Evolutionary conservation across 2,329 filamentous ascomycete species (phyloP).

Genomic region (Claviceps humidiphila): DNA sequence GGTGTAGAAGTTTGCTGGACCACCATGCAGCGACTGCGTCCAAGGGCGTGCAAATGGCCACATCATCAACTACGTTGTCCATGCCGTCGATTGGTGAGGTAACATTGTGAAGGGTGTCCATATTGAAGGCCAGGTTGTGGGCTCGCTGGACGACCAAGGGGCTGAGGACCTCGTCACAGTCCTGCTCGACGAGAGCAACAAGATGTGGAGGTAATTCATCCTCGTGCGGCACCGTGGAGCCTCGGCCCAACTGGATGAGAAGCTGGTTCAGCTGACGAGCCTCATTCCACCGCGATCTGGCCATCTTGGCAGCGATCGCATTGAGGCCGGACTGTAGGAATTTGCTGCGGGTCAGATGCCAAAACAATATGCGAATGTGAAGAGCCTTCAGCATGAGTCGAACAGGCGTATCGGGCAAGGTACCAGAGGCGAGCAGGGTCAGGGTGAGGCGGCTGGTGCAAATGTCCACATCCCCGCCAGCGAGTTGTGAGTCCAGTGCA

Average conservation of each 20-base stretch:
- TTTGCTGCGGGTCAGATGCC: constrained; percentile 56
- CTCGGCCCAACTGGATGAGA: constrained; percentile 27
- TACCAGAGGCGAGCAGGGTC: constrained; percentile 77
- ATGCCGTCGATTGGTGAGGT: constrained; percentile 55
- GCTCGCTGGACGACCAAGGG: constrained; percentile 69
- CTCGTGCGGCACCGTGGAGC: constrained; percentile 33
- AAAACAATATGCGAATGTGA: constrained; percentile 79
- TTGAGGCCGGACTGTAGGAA: constrained; percentile 54
- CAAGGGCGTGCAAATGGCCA: constrained; percentile 70
- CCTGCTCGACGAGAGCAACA: constrained; percentile 58
- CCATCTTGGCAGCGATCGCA: constrained; percentile 57
- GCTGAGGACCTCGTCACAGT: constrained; percentile 71
- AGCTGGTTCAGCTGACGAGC: constrained; percentile 52
- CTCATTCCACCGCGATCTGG: constrained; percentile 67
- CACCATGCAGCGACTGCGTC: constrained; percentile 89
- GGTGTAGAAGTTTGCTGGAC: constrained; percentile 61
- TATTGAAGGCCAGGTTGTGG: constrained; percentile 82
- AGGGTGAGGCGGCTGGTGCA: constrained; percentile 76
- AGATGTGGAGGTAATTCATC: constrained; percentile 62
- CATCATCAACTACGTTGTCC: constrained; percentile 74
- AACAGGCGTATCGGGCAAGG: constrained; percentile 68
- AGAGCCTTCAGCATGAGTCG: constrained; percentile 85
- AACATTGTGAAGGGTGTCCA: constrained; percentile 55
- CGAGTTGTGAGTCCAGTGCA: constrained; percentile 82
- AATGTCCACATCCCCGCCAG: constrained; percentile 79